phyloP scores from a whole-genome alignment of 1,284 basidiomycete species.

The Athelia psychrophila region DNA sequence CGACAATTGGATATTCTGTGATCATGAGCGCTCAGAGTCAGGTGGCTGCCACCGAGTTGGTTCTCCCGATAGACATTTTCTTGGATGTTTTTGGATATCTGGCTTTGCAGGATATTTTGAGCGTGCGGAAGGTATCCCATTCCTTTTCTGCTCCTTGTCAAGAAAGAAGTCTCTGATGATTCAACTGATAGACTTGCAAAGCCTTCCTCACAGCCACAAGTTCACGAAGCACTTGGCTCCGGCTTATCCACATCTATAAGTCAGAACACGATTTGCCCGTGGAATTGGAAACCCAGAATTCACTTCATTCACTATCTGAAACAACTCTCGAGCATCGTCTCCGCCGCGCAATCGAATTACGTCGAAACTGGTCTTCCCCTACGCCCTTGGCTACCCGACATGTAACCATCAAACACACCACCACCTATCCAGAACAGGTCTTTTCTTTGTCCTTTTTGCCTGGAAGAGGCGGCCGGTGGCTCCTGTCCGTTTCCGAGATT shows the following conservation, averaged over 20 bases:
- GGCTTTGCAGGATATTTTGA: conserved; percentile 30
- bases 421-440: too few species aligned
- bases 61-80: conserved; percentile 34
- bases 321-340: conserved; percentile 41
- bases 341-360: conserved; percentile 35
- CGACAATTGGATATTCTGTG: too few species aligned
- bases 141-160: too few species aligned
- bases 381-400: conserved; percentile 31
- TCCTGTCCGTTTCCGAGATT: conserved; percentile 40
- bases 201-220: conserved; percentile 38
- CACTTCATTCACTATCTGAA: conserved; percentile 32
- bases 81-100: conserved; percentile 32
- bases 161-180: too few species aligned
- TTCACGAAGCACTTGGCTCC: conserved; percentile 48
- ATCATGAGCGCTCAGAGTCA: too few species aligned
- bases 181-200: conserved; percentile 43
- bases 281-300: too few species aligned
- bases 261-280: conserved; percentile 43
- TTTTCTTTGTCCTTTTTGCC: conserved; percentile 47
- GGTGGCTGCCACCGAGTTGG: neutral
- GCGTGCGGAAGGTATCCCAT: conserved; percentile 29
- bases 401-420: conserved; percentile 22
- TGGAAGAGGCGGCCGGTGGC: conserved; percentile 31
- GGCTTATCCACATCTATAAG: conserved; percentile 39
- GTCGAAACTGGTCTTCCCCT: conserved; percentile 43